Evolutionary conservation across 116 monocot species (phyloP).

Genomic region (Cymodocea nodosa): DNA sequence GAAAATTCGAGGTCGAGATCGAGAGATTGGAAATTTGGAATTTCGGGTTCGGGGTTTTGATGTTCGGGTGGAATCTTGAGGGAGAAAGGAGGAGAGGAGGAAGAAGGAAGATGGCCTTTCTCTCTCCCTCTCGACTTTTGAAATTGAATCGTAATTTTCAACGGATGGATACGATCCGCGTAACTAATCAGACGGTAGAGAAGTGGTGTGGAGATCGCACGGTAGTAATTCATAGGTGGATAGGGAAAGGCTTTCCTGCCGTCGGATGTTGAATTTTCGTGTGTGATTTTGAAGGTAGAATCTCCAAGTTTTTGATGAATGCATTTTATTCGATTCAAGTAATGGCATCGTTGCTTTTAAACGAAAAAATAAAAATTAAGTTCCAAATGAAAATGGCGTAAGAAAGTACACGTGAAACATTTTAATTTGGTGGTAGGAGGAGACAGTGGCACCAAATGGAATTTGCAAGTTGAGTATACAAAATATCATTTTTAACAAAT

Average conservation of each 20-base stretch:
- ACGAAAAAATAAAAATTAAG: no score
- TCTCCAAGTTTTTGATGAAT: not conserved
- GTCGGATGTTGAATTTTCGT: not conserved
- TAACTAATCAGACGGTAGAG: slow-evolving; percentile 5
- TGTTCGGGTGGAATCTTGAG: not conserved
- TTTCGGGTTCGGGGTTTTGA: not conserved
- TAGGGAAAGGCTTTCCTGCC: not conserved
- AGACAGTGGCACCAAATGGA: no score
- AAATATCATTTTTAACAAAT: no score
- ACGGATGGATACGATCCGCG: slow-evolving; percentile 7
- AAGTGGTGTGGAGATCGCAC: slow-evolving; percentile 4
- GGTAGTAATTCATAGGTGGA: slow-evolving; percentile 23
- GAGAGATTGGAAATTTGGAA: not conserved
- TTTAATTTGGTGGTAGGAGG: no score
- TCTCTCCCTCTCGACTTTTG: slow-evolving; percentile 36
- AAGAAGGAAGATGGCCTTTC: slow-evolving; percentile 6
- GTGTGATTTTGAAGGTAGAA: not conserved
- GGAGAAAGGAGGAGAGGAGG: not conserved
- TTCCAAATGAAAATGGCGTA: no score
- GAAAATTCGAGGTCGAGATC: not conserved
- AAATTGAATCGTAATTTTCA: slow-evolving; percentile 32
- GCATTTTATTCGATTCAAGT: no score
- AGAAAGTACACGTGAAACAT: no score
- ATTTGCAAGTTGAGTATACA: no score
- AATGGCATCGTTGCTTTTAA: no score